Conservation (phyloP, 192 early-diverging fungal species). For the Coemansia sp. region DNA sequence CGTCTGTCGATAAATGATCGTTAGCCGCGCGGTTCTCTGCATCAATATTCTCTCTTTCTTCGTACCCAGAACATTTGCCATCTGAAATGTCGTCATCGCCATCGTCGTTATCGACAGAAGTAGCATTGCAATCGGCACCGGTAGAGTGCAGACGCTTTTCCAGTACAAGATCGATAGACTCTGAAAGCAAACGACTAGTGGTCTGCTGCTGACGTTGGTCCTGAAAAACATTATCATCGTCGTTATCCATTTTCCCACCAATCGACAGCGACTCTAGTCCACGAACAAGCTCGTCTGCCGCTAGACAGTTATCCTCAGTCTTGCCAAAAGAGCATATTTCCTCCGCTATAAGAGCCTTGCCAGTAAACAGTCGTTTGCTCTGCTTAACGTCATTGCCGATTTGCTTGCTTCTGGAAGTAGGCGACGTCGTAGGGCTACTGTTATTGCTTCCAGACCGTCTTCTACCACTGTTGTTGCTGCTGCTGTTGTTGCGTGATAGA, state of each 20-base stretch:
- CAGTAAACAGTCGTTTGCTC: conserved; percentile 10
- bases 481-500: background rate
- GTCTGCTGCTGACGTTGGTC: no score
- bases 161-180: background rate
- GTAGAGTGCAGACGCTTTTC: background rate
- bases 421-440: background rate
- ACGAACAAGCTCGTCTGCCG: no score
- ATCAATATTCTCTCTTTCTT: background rate
- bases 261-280: no score
- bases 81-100: no score
- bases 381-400: background rate
- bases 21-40: background rate
- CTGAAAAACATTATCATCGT: background rate
- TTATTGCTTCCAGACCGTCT: background rate
- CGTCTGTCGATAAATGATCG: background rate
- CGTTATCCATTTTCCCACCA: background rate
- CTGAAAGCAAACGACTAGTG: background rate
- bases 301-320: background rate
- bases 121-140: background rate
- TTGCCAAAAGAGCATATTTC: background rate
- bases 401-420: background rate
- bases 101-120: background rate
- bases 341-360: background rate
- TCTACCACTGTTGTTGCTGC: background rate
- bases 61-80: no score